These are phyloP conservation scores for Tremella mesenterica DNA, from an alignment of 768 basidiomycete species.

Conservation along the genomic window DNA sequence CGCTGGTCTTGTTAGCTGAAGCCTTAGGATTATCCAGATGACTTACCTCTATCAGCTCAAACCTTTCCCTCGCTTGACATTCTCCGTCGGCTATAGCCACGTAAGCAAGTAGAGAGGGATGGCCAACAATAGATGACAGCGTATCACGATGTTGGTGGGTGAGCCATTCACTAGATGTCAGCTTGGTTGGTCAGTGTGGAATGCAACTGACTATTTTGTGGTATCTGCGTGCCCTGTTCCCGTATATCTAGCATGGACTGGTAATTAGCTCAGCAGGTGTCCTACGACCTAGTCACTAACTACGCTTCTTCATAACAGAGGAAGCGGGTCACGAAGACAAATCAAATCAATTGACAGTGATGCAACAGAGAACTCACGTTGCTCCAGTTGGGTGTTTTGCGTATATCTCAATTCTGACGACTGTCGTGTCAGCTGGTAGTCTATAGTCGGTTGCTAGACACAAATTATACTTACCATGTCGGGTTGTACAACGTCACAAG, in stretches of 20 bases:
- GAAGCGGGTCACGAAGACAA: too few species aligned
- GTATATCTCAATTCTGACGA: constrained; percentile 91
- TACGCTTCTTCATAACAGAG: too few species aligned
- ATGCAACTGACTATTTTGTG: constrained; percentile 75
- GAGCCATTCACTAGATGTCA: constrained; percentile 74
- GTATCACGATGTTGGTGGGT: constrained; percentile 97
- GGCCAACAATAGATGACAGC: constrained; percentile 83
- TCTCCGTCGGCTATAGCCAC: constrained; percentile 91
- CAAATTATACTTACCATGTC: too few species aligned
- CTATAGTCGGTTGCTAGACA: too few species aligned
- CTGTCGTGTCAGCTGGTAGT: too few species aligned
- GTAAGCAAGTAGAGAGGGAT: constrained; percentile 74
- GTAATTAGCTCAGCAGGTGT: constrained; percentile 6
- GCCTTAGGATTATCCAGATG: neutral
- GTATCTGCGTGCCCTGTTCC: constrained; percentile 96
- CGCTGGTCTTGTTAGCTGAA: constrained; percentile 49
- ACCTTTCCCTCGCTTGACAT: constrained; percentile 74
- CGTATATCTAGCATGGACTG: constrained; percentile 91
- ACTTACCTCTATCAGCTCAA: constrained; percentile 92
- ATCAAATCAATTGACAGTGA: too few species aligned
- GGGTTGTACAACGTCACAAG: too few species aligned
- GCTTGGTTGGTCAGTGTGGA: neutral
- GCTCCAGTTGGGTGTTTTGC: constrained; percentile 90
- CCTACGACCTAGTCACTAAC: too few species aligned
- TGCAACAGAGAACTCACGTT: too few species aligned